A percentile compares a stretch with the other conserved stretches of the same genome.
Conservation (phyloP, 2,329 filamentous ascomycete genomes). For the Aurifilum marmelostoma region DNA sequence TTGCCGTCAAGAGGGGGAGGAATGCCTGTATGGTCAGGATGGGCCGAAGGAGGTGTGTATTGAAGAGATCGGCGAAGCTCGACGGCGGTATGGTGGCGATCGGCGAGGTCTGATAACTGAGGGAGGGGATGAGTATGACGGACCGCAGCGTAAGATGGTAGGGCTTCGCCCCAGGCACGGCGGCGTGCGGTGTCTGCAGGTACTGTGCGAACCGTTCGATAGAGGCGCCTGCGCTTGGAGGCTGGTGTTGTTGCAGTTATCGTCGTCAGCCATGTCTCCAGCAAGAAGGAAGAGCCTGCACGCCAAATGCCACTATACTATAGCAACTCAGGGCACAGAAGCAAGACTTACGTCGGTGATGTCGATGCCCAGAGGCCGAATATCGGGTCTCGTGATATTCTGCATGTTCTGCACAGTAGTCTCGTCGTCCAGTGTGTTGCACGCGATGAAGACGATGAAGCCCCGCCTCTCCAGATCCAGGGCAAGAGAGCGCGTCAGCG, state of each 20-base stretch:
- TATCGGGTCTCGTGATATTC: slow-evolving; percentile 76
- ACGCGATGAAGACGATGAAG: slow-evolving; percentile 91
- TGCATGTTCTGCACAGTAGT: slow-evolving; percentile 74
- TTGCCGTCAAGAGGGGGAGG: slow-evolving; percentile 73
- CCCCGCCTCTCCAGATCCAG: slow-evolving; percentile 88
- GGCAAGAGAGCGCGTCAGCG: slow-evolving; percentile 80
- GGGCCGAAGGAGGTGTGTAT: slow-evolving; percentile 87
- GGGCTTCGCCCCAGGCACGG: slow-evolving; percentile 74
- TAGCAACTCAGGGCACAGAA: neutral
- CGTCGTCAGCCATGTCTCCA: neutral
- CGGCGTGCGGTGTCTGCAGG: slow-evolving; percentile 74
- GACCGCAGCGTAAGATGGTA: slow-evolving; percentile 78
- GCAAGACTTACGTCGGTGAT: slow-evolving; percentile 70
- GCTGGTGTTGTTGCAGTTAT: slow-evolving; percentile 47
- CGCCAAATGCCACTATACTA: neutral
- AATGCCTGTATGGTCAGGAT: slow-evolving; percentile 89
- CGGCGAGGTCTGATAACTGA: slow-evolving; percentile 79
- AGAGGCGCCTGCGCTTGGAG: slow-evolving; percentile 67
- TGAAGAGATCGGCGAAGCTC: slow-evolving; percentile 86
- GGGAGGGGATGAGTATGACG: slow-evolving; percentile 80
- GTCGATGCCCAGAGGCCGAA: slow-evolving; percentile 81
- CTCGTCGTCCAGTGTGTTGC: slow-evolving; percentile 84
- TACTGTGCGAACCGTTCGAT: slow-evolving; percentile 73
- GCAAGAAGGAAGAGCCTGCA: neutral
- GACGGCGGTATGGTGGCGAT: slow-evolving; percentile 84